These are phyloP conservation scores for Periconia sp. DNA, from an alignment of 2,329 filamentous ascomycete genomes.

Conservation along the genomic window DNA sequence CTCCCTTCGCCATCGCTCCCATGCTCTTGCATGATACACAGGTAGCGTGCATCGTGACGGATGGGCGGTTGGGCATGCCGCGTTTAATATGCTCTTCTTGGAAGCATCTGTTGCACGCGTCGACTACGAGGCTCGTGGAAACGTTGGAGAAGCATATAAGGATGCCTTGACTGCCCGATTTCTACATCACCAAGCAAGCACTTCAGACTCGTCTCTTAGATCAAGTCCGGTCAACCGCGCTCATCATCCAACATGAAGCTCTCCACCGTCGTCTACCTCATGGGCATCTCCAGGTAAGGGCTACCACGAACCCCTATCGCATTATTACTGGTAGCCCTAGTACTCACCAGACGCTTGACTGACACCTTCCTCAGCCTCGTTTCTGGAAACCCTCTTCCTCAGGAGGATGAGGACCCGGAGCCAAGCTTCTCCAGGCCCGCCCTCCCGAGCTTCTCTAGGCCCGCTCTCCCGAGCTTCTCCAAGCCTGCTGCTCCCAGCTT, in stretches of 20 bases:
- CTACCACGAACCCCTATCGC: not conserved
- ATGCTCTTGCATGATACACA: conserved; percentile 4
- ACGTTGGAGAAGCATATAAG: conserved; percentile 15
- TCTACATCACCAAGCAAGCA: conserved; percentile 12
- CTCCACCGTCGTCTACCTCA: conserved; percentile 22
- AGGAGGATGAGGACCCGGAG: conserved; percentile 16
- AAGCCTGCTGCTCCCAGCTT: conserved; percentile 4
- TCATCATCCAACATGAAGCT: conserved; percentile 32
- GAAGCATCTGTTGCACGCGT: not conserved
- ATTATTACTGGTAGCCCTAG: not conserved
- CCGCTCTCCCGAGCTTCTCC: conserved; percentile 12
- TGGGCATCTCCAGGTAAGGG: conserved; percentile 27
- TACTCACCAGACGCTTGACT: no score
- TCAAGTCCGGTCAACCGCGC: conserved; percentile 7
- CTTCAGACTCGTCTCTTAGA: conserved; percentile 8
- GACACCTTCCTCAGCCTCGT: conserved; percentile 20
- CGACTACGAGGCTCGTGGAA: not conserved
- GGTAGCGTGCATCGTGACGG: conserved; percentile 5
- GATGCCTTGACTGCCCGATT: conserved; percentile 1
- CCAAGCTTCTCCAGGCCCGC: conserved; percentile 14
- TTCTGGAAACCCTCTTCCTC: conserved; percentile 19
- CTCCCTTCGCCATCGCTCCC: conserved; percentile 7
- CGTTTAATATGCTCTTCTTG: conserved; percentile 18
- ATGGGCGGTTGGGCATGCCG: conserved; percentile 16
- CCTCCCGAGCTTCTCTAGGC: conserved; percentile 15